Percentiles rank a stretch among this genome's conserved stretches.
These are phyloP conservation scores for Thielaviopsis cerberus DNA, from an alignment of 2,329 filamentous ascomycete species.

Conservation along the genomic window DNA sequence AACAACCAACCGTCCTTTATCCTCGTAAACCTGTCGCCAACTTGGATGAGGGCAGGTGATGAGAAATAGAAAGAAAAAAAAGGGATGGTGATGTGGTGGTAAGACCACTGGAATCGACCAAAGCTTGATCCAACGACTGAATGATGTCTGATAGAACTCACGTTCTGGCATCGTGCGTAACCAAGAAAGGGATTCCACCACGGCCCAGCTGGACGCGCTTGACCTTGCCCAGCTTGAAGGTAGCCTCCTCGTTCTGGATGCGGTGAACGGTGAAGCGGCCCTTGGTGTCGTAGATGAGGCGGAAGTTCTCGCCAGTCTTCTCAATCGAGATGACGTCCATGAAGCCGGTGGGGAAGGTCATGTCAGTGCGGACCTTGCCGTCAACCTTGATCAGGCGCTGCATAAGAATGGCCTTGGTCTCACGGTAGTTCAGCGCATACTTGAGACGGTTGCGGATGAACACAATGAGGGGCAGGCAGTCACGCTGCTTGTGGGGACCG, in stretches of 20 bases:
- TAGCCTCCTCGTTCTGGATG: slow-evolving; percentile 94
- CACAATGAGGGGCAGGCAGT: slow-evolving; percentile 97
- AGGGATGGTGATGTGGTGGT: neutral
- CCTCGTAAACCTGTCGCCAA: neutral
- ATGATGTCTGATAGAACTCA: slow-evolving; percentile 96
- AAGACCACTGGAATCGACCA: slow-evolving; percentile 42
- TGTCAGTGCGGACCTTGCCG: slow-evolving; percentile 97
- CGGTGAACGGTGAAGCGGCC: slow-evolving; percentile 99
- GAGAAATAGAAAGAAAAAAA: neutral
- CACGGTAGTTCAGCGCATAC: slow-evolving; percentile 97
- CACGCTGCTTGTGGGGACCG: slow-evolving; percentile 98
- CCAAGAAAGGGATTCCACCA: slow-evolving; percentile 99
- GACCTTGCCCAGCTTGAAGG: slow-evolving; percentile 99
- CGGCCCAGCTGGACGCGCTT: slow-evolving; percentile 98
- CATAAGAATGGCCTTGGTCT: slow-evolving; percentile 96
- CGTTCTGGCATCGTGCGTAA: slow-evolving; percentile 99
- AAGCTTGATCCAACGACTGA: slow-evolving; percentile 99
- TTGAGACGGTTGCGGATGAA: slow-evolving; percentile 95
- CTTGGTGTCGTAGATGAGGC: slow-evolving; percentile 99
- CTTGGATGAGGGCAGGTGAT: slow-evolving; percentile 6
- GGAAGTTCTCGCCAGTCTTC: slow-evolving; percentile 99
- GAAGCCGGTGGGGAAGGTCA: slow-evolving; percentile 92
- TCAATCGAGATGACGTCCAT: slow-evolving; percentile 99
- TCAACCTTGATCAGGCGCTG: slow-evolving; percentile 99
- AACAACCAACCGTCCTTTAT: neutral